A percentile compares a stretch with the other conserved stretches of the same genome.
Conservation (phyloP, 495 filamentous ascomycete species). For the Alectoria sarmentosa region DNA sequence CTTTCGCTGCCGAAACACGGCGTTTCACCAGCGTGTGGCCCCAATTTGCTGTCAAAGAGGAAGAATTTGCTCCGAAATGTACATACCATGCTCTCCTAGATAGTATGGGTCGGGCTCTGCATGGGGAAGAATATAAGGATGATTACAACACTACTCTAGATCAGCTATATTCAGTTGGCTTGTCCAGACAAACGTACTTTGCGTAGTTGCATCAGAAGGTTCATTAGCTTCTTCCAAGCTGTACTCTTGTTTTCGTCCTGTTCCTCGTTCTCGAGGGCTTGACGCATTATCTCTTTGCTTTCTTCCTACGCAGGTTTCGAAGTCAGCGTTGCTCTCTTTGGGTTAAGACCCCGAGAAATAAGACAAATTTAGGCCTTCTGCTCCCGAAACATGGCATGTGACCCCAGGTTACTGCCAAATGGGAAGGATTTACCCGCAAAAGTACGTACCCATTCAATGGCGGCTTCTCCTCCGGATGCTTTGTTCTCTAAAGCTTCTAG, state of each 20-base stretch:
- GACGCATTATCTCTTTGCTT: constrained; percentile 38
- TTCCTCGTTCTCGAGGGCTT: constrained; percentile 39
- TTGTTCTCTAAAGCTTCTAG: constrained; percentile 21
- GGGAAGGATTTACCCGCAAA: too few species aligned
- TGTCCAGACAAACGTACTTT: constrained; percentile 29
- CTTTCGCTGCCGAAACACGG: too few species aligned
- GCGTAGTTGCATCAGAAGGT: constrained; percentile 57
- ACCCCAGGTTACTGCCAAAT: too few species aligned
- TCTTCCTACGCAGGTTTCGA: too few species aligned
- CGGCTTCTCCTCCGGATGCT: constrained; percentile 18
- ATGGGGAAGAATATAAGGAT: constrained; percentile 51
- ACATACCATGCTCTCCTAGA: constrained; percentile 32
- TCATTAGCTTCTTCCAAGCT: constrained; percentile 52
- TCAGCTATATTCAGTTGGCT: neutral
- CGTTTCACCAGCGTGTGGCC: too few species aligned
- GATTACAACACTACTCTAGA: constrained; percentile 43
- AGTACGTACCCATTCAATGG: constrained; percentile 35
- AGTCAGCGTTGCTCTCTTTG: too few species aligned
- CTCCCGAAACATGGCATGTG: too few species aligned
- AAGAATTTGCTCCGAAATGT: too few species aligned
- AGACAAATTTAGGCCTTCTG: too few species aligned
- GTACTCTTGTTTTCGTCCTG: constrained; percentile 30
- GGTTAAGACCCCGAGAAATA: too few species aligned
- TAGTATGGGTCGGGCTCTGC: constrained; percentile 47
- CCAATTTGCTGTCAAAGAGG: too few species aligned